Percentiles rank a stretch among this genome's conserved stretches.
phyloP scores from a whole-genome alignment of 2,329 filamentous ascomycete genomes.

The Botrytis squamosa region DNA sequence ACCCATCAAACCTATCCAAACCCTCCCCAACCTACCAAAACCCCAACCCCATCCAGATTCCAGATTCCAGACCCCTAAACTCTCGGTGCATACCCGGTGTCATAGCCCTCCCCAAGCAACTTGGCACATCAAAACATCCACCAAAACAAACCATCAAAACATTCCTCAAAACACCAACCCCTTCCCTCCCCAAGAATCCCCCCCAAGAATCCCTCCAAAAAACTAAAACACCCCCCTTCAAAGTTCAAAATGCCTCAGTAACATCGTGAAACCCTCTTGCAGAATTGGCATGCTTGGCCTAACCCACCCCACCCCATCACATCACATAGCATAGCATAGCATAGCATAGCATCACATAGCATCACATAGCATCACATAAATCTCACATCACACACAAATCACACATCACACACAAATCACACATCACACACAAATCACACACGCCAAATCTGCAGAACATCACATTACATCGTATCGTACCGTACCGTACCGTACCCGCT shows the following conservation, averaged over 20 bases:
- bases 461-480: no score
- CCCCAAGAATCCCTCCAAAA: not conserved
- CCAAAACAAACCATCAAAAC: no score
- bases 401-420: no score
- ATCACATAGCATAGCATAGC: not conserved
- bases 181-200: not conserved
- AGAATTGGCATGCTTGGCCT: constrained; percentile 18
- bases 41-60: no score
- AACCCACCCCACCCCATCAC: not conserved
- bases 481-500: not conserved
- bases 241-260: constrained; percentile 2
- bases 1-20: no score
- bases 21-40: no score
- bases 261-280: constrained; percentile 11
- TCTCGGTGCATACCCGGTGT: not conserved
- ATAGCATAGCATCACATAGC: not conserved
- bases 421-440: no score
- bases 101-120: constrained; percentile 3
- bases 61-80: no score
- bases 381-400: no score
- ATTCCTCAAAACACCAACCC: not conserved
- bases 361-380: not conserved
- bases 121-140: constrained; percentile 10
- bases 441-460: not conserved
- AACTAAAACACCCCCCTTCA: not conserved